phyloP scores from a whole-genome alignment of 2,329 filamentous ascomycete species.

The Cercospora citrullina region DNA sequence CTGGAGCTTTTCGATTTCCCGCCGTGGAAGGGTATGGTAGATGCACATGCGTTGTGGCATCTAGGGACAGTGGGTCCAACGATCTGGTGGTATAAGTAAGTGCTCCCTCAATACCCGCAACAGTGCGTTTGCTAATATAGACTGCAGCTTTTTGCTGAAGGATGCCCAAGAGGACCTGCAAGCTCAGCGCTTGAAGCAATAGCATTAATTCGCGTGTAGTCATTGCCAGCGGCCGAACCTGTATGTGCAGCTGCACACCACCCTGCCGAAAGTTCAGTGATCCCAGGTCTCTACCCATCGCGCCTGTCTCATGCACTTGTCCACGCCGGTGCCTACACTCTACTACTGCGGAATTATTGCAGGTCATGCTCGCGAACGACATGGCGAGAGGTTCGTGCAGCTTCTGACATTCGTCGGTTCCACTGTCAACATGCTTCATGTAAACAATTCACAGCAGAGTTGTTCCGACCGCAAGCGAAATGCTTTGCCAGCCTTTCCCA shows the following conservation, averaged over 20 bases:
- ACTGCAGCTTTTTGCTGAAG: conserved; percentile 74
- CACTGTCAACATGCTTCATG: too few species aligned
- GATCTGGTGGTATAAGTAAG: conserved; percentile 92
- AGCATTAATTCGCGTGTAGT: conserved; percentile 5
- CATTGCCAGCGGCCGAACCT: neutral
- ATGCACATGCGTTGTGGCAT: conserved; percentile 97
- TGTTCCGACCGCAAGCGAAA: too few species aligned
- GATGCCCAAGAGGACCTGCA: conserved; percentile 82
- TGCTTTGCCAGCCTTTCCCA: too few species aligned
- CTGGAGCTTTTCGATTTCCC: conserved; percentile 93
- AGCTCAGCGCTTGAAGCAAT: conserved; percentile 70
- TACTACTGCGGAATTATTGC: neutral
- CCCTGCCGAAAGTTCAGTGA: neutral
- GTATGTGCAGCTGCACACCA: neutral
- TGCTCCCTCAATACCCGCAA: conserved; percentile 32
- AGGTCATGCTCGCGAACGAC: neutral
- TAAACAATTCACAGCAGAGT: too few species aligned
- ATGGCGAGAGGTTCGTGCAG: neutral
- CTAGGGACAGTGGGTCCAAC: conserved; percentile 86
- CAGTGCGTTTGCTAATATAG: conserved; percentile 18
- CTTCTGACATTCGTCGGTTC: too few species aligned
- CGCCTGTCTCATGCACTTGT: neutral
- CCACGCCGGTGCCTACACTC: neutral
- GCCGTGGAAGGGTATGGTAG: conserved; percentile 75
- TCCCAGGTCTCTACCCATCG: neutral